phyloP scores from a whole-genome alignment of 169 alveolate species.

The Plasmodium cynomolgi region DNA sequence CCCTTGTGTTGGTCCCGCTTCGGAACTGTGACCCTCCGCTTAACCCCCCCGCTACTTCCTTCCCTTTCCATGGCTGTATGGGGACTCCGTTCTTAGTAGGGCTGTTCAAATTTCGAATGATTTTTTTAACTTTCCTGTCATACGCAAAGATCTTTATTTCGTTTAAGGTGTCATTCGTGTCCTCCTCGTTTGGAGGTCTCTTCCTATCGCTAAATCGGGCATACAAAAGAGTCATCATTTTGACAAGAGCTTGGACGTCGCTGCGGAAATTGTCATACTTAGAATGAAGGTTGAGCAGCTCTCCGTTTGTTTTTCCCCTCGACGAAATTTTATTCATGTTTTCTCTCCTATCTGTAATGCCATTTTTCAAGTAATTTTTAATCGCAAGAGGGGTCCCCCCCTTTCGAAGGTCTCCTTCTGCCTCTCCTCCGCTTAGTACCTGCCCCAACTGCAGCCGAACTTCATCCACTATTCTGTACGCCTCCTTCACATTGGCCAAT shows the following conservation, averaged over 20 bases:
- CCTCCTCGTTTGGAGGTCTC: not conserved
- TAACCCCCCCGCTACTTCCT: no score
- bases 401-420: not conserved
- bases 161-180: not conserved
- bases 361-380: constrained; percentile 7
- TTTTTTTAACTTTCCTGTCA: constrained; percentile 9
- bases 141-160: constrained; percentile 34
- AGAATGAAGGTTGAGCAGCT: not conserved
- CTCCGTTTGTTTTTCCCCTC: not conserved
- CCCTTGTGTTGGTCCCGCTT: not conserved
- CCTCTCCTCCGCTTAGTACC: not conserved
- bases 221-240: constrained; percentile 15
- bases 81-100: not conserved
- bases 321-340: not conserved
- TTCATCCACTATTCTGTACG: constrained; percentile 13
- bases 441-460: not conserved
- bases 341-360: not conserved
- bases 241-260: not conserved
- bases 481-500: not conserved
- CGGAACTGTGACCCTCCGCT: no score
- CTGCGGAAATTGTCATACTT: constrained; percentile 5
- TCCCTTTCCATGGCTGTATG: not conserved
- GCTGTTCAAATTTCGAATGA: not conserved
- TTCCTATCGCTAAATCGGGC: not conserved
- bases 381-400: not conserved